Evolutionary conservation across 352 stramenopile genomes (phyloP).

Genomic region (Globisporangium apiculatum): DNA sequence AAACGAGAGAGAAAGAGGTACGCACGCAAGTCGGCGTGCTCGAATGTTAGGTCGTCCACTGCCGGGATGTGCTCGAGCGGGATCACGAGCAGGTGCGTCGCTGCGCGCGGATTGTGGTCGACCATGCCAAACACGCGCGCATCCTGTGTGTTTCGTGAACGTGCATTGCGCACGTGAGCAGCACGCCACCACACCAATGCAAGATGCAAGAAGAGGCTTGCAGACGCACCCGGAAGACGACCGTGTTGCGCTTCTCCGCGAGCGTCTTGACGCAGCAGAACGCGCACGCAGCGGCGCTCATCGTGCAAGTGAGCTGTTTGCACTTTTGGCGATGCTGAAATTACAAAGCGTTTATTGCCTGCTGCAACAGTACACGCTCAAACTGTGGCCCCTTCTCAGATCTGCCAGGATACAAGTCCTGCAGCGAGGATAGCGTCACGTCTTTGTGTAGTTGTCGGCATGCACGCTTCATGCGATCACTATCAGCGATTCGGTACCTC

Average conservation of each 20-base stretch:
- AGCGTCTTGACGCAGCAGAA: conserved; percentile 58
- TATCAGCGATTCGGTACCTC: too few relatives aligned
- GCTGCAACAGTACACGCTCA: too few relatives aligned
- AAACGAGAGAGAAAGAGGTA: not conserved
- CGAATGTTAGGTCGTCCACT: conserved; percentile 35
- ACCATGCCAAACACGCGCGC: conserved; percentile 47
- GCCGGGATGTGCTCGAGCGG: conserved; percentile 50
- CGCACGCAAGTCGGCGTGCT: conserved; percentile 39
- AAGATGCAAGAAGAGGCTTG: too few relatives aligned
- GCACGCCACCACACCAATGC: too few relatives aligned
- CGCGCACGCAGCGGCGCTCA: conserved; percentile 18
- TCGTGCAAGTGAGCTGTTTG: not conserved
- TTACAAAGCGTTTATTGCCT: too few relatives aligned
- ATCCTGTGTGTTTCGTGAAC: conserved; percentile 33
- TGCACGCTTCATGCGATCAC: too few relatives aligned
- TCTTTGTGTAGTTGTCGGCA: too few relatives aligned
- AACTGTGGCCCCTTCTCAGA: too few relatives aligned
- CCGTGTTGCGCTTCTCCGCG: conserved; percentile 27
- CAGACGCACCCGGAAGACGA: conserved; percentile 46
- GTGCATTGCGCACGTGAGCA: not conserved
- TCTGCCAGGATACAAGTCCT: too few relatives aligned
- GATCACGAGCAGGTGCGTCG: conserved; percentile 55
- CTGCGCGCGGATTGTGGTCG: conserved; percentile 49
- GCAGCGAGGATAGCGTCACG: too few relatives aligned
- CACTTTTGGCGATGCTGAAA: too few relatives aligned